Evolutionary conservation across 495 filamentous ascomycete species (phyloP), one percentile per base, ranked within the genome.

Genomic region (Podospora didyma): DNA sequence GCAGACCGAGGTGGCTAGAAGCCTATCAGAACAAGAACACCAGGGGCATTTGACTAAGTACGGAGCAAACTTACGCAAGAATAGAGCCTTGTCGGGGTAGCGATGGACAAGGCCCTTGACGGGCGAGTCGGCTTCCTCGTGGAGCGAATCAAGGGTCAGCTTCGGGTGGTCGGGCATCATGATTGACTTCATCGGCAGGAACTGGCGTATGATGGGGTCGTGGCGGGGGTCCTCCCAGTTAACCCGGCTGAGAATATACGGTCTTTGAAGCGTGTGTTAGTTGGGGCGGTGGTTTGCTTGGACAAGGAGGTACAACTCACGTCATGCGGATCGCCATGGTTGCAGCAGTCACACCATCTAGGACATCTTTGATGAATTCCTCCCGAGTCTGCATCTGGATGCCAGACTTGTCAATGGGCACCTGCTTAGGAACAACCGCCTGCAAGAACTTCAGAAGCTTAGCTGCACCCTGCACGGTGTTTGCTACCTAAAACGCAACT

Each of bases 71-170:
- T 63, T 66, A 83, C 82, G 74, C 41, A 85, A 68, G 54, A 86
- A 80, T 3, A 84, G 67, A n/a, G 74, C 80, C 57, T 82, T 84
- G 54, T 83, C 82, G 0, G 77, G 72, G 62, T 86, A 86, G 16
- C 82, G 70, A 64, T 84, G 81, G 14, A 86, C 80, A 19, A 84
- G 57, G 1, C 76, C 79, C 5, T 63, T 65, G 45, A 78, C 75
- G 2, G 72, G 75, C 14, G 68, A 74, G 56, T 84, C 79, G 3
- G 62, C 62, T 34, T 60, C 63, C 64, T 86, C 82, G 41, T 80
- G 65, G 45, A 83, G 69, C 28, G 76, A 72, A 58, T 81, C 78
- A 7, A 75, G 58, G 2, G 58, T 54, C 4, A 70, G 48, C 51
- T 65, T 70, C 0, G 75, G 76, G 53, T 83, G 82, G 55, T 84